Evolutionary conservation across 768 basidiomycete genomes (phyloP).

Genomic region (Pholiota conissans): DNA sequence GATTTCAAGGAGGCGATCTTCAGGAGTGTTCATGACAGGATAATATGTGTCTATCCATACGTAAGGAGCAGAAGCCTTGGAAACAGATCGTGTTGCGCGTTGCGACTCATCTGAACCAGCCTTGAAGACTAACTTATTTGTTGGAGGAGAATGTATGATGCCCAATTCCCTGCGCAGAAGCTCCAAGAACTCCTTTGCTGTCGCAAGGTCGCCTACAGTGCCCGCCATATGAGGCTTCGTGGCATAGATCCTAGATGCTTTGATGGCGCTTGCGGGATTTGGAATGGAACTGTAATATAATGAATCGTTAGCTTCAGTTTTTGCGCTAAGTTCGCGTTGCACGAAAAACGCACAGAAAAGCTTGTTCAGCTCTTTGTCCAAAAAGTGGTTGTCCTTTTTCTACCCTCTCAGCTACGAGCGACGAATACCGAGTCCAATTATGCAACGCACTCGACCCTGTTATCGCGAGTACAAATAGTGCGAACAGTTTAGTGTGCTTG

Average conservation of each 20-base stretch:
- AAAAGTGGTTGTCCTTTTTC: slow-evolving; percentile 13
- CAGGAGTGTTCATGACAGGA: slow-evolving; percentile 78
- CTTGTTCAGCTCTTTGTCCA: slow-evolving; percentile 20
- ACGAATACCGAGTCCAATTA: not conserved
- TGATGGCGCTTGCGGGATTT: slow-evolving; percentile 48
- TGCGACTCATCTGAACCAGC: slow-evolving; percentile 72
- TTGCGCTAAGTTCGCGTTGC: no score
- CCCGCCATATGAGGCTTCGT: slow-evolving; percentile 71
- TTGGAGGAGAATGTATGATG: slow-evolving; percentile 34
- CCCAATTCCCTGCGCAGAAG: slow-evolving; percentile 65
- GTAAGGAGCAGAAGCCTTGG: slow-evolving; percentile 41
- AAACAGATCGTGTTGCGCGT: slow-evolving; percentile 58
- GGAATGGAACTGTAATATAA: slow-evolving; percentile 46
- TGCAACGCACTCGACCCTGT: not conserved
- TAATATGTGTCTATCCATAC: slow-evolving; percentile 88
- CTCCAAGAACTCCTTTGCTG: slow-evolving; percentile 62
- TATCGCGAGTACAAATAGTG: not conserved
- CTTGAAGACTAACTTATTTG: slow-evolving; percentile 52
- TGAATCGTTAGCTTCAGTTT: not conserved
- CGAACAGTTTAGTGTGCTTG: not conserved
- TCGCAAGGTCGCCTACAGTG: slow-evolving; percentile 50
- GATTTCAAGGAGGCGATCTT: slow-evolving; percentile 65
- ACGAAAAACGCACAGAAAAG: slow-evolving; percentile 17
- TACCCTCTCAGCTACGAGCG: not conserved
- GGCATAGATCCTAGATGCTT: slow-evolving; percentile 53